Conservation (phyloP, 805 yeast genomes). For the Candida easanensis region DNA sequence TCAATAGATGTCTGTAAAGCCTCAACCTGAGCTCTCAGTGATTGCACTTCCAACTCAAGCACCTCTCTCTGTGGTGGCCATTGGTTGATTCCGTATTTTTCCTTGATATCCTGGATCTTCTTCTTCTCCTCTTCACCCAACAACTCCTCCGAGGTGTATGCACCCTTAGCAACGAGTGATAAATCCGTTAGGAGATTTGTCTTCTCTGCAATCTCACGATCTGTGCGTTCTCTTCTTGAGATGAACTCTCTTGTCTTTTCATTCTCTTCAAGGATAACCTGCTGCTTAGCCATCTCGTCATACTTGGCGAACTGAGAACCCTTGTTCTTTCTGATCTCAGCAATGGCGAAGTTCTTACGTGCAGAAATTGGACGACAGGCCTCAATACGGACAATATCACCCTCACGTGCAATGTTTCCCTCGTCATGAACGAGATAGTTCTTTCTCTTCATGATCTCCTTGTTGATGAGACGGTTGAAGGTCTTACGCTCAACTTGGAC, state of each 20-base stretch:
- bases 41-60: slow-evolving; percentile 37
- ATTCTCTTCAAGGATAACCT: slow-evolving; percentile 66
- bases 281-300: slow-evolving; percentile 66
- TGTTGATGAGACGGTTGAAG: slow-evolving; percentile 69
- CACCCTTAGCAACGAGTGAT: slow-evolving; percentile 26
- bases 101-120: slow-evolving; percentile 37
- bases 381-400: slow-evolving; percentile 93
- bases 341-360: slow-evolving; percentile 82
- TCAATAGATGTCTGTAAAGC: slow-evolving; percentile 32
- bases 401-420: slow-evolving; percentile 86
- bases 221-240: slow-evolving; percentile 41
- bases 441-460: slow-evolving; percentile 72
- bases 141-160: slow-evolving; percentile 25
- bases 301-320: slow-evolving; percentile 90
- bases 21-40: slow-evolving; percentile 28
- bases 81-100: slow-evolving; percentile 42
- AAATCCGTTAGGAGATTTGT: slow-evolving; percentile 32
- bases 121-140: slow-evolving; percentile 34
- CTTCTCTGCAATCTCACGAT: slow-evolving; percentile 25
- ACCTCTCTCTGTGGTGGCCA: slow-evolving; percentile 45
- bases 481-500: slow-evolving; percentile 80
- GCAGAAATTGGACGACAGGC: slow-evolving; percentile 82
- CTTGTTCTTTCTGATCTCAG: slow-evolving; percentile 82
- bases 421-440: slow-evolving; percentile 94
- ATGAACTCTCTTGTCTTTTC: slow-evolving; percentile 53